Conservation (phyloP, 306 rosid species). For the Quercus alba region DNA sequence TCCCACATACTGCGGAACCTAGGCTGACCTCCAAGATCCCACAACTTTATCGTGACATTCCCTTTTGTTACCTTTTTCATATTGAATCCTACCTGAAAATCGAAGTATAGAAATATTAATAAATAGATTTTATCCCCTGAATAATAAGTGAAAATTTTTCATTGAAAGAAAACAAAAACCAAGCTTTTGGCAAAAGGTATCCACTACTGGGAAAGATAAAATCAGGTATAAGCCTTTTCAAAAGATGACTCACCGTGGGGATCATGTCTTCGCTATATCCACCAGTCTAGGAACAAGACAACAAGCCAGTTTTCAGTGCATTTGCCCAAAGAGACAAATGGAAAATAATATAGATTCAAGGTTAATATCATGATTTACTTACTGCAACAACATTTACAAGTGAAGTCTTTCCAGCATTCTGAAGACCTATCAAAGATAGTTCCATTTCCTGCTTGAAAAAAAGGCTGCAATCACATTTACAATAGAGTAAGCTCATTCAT, state of each 20-base stretch:
- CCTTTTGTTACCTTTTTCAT: constrained; percentile 94
- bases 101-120: constrained; percentile 17
- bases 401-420: constrained; percentile 93
- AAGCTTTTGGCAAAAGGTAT: background rate
- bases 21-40: constrained; percentile 99
- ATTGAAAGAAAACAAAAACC: background rate
- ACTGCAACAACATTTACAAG: constrained; percentile 91
- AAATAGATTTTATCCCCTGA: background rate
- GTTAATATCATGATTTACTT: constrained; percentile 33
- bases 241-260: constrained; percentile 66
- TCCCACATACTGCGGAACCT: constrained; percentile 99
- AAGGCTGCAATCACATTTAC: constrained; percentile 63
- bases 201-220: background rate
- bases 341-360: constrained; percentile 1
- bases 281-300: constrained; percentile 56
- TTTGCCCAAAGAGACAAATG: constrained; percentile 11
- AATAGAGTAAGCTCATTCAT: constrained; percentile 18
- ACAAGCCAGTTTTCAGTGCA: constrained; percentile 12
- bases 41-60: constrained; percentile 85
- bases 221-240: background rate
- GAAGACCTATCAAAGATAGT: constrained; percentile 86
- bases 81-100: constrained; percentile 85
- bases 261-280: constrained; percentile 98
- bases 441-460: constrained; percentile 98
- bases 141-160: background rate